Conservation (phyloP, 2,329 filamentous ascomycete genomes). For the Fusarium praegraminearum region DNA sequence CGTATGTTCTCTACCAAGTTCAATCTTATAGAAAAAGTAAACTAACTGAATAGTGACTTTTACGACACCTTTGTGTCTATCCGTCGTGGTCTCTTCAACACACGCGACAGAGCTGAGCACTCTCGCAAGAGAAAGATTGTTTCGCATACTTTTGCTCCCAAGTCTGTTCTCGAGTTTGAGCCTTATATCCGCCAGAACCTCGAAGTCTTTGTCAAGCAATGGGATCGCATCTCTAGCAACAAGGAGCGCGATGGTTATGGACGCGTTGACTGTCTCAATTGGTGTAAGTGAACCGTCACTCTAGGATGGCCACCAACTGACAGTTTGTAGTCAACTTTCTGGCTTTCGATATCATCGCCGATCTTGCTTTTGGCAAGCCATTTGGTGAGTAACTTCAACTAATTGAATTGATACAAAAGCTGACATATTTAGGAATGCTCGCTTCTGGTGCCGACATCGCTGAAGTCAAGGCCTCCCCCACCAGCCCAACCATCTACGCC, state of each 20-base stretch:
- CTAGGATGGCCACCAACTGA: not conserved
- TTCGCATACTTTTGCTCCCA: conserved; percentile 88
- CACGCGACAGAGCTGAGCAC: conserved; percentile 83
- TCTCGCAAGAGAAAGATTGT: conserved; percentile 90
- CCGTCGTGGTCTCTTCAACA: conserved; percentile 88
- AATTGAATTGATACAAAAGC: no score
- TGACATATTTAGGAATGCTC: conserved; percentile 69
- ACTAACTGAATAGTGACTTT: conserved; percentile 70
- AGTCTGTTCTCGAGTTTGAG: conserved; percentile 86
- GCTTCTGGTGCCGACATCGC: conserved; percentile 79
- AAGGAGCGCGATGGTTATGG: conserved; percentile 68
- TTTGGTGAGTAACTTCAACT: no score
- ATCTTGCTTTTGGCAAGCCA: conserved; percentile 64
- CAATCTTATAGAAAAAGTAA: rapidly evolving
- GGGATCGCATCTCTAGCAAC: conserved; percentile 72
- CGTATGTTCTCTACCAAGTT: conserved; percentile 56
- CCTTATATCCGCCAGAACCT: conserved; percentile 88
- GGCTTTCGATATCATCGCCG: conserved; percentile 64
- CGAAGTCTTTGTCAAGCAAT: conserved; percentile 78
- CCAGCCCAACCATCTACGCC: conserved; percentile 73
- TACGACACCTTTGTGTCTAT: conserved; percentile 95
- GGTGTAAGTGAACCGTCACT: conserved; percentile 60
- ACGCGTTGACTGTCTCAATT: conserved; percentile 78
- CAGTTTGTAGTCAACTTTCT: conserved; percentile 57
- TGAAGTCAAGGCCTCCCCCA: conserved; percentile 73